Evolutionary conservation across 495 filamentous ascomycete genomes (phyloP).

Genomic region (Pseudomonodictys pantanalensis): DNA sequence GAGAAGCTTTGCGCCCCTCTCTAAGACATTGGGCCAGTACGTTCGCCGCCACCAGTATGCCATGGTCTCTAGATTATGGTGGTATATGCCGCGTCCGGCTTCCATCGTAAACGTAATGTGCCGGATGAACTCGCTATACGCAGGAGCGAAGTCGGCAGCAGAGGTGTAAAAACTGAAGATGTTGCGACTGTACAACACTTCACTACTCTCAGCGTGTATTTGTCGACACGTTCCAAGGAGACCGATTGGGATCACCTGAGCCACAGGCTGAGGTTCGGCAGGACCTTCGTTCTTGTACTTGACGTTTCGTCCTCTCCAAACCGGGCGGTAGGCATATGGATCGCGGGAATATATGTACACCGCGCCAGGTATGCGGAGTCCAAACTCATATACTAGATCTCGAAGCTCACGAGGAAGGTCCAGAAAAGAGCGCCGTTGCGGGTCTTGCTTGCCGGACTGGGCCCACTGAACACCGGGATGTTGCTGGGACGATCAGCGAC

Average conservation of each 20-base stretch:
- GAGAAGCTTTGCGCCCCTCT: background rate
- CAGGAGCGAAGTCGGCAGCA: constrained; percentile 4
- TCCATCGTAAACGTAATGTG: constrained; percentile 14
- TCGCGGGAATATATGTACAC: constrained; percentile 16
- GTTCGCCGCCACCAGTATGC: constrained; percentile 12
- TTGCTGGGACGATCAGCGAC: constrained; percentile 1
- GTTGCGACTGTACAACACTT: constrained; percentile 38
- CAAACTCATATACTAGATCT: constrained; percentile 9
- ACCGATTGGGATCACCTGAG: background rate
- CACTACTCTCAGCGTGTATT: constrained; percentile 31
- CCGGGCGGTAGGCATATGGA: background rate
- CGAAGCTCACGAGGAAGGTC: constrained; percentile 20
- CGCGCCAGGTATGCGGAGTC: constrained; percentile 6
- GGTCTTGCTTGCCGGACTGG: constrained; percentile 4
- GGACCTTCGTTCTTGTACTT: constrained; percentile 9
- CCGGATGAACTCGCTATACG: background rate
- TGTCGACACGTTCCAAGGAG: constrained; percentile 35
- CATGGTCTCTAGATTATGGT: constrained; percentile 2
- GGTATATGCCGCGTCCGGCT: constrained; percentile 9
- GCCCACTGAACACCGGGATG: constrained; percentile 6
- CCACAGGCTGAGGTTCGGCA: background rate
- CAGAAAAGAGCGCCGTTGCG: constrained; percentile 2
- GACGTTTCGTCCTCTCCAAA: constrained; percentile 5
- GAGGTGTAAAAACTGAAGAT: constrained; percentile 11
- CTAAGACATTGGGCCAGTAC: constrained; percentile 19